Evolutionary conservation across 345 rosid genomes (phyloP).

Genomic region (Melastoma malabathricum): DNA sequence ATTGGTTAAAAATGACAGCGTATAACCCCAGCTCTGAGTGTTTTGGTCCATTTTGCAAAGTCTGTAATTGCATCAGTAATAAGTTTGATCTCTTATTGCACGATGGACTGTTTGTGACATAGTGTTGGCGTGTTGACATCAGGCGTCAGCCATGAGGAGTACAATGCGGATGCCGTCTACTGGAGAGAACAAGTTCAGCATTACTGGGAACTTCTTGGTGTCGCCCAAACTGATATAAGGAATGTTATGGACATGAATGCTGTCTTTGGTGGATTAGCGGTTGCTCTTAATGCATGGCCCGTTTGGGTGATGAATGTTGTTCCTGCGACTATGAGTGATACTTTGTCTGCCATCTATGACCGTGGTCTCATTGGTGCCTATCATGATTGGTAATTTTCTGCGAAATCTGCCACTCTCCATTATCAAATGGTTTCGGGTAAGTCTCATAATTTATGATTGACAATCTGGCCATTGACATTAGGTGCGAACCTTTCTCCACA

Average conservation of each 20-base stretch:
- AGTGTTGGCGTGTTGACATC: slow-evolving; percentile 7
- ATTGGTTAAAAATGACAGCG: too few relatives aligned
- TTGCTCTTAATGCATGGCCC: slow-evolving; percentile 45
- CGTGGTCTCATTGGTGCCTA: slow-evolving; percentile 69
- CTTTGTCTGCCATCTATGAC: slow-evolving; percentile 59
- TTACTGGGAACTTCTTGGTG: slow-evolving; percentile 63
- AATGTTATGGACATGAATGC: slow-evolving; percentile 95
- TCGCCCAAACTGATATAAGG: slow-evolving; percentile 34
- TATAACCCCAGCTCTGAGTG: too few relatives aligned
- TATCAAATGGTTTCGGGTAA: neutral
- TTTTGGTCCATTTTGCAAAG: too few relatives aligned
- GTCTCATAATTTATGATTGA: neutral
- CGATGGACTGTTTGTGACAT: neutral
- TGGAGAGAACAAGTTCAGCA: slow-evolving; percentile 63
- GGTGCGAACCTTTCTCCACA: slow-evolving; percentile 96
- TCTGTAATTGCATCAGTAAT: too few relatives aligned
- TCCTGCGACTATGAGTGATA: slow-evolving; percentile 54
- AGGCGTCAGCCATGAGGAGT: slow-evolving; percentile 60
- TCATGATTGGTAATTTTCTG: slow-evolving; percentile 74
- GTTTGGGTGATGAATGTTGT: slow-evolving; percentile 94
- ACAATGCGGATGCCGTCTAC: slow-evolving; percentile 37
- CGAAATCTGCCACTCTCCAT: neutral
- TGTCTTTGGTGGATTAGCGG: slow-evolving; percentile 66
- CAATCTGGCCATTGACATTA: slow-evolving; percentile 11
- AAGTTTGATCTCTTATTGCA: too few relatives aligned